Evolutionary conservation across 2,329 filamentous ascomycete genomes (phyloP).

Genomic region (Pseudogymnoascus sp.): DNA sequence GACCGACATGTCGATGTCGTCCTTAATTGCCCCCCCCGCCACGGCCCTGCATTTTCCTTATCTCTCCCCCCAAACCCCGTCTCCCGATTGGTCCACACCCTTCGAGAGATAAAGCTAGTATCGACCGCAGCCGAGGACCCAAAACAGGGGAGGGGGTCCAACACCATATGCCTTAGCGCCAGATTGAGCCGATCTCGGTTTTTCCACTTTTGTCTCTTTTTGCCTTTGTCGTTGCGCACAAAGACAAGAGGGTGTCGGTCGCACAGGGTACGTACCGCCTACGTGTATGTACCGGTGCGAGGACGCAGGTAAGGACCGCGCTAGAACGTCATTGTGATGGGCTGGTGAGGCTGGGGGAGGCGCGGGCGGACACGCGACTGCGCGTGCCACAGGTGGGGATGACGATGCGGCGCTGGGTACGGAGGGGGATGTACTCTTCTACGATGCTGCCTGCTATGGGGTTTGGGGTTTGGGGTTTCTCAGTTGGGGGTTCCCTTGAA

Average conservation of each 20-base stretch:
- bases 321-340: neutral
- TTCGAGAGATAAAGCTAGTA: neutral
- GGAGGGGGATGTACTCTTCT: neutral
- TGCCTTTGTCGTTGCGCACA: too few relatives aligned
- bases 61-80: neutral
- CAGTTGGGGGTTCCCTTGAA: neutral
- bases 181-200: constrained; percentile 1
- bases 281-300: neutral
- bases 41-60: neutral
- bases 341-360: neutral
- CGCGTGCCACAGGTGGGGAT: neutral
- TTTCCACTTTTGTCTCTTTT: neutral
- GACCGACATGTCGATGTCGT: constrained; percentile 1
- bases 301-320: neutral
- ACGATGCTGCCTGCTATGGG: neutral
- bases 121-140: neutral
- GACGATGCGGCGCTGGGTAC: neutral
- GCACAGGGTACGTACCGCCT: neutral
- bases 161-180: neutral
- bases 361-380: neutral
- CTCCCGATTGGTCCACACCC: neutral
- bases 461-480: neutral
- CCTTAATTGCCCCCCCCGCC: neutral
- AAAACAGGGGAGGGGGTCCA: neutral
- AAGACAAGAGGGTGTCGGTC: too few relatives aligned